Evolutionary conservation across 768 basidiomycete species (phyloP).

Genomic region (Postia placenta): DNA sequence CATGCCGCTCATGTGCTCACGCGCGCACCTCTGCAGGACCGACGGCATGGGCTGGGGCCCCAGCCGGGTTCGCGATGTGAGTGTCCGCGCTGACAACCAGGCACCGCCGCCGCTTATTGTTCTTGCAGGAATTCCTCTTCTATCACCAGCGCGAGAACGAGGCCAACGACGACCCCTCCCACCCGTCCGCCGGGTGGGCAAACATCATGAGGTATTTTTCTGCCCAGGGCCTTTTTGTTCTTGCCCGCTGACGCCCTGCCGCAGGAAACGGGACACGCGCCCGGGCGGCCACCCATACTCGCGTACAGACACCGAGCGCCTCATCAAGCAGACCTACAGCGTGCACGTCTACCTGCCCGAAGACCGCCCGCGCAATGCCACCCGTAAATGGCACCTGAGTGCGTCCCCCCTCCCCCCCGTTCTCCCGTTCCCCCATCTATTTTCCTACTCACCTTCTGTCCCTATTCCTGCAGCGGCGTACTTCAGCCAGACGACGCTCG

Average conservation of each 20-base stretch:
- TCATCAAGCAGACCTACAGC: slow-evolving; percentile 52
- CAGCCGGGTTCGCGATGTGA: slow-evolving; percentile 55
- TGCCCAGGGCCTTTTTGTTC: too few relatives aligned
- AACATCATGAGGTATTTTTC: slow-evolving; percentile 23
- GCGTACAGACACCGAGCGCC: slow-evolving; percentile 28
- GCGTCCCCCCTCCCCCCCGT: slow-evolving; percentile 18
- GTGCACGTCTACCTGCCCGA: slow-evolving; percentile 42
- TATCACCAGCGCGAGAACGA: slow-evolving; percentile 46
- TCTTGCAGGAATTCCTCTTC: slow-evolving; percentile 44
- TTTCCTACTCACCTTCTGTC: slow-evolving; percentile 7
- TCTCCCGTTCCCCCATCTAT: neutral
- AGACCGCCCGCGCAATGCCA: slow-evolving; percentile 35
- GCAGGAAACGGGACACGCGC: slow-evolving; percentile 36
- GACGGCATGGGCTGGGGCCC: slow-evolving; percentile 83
- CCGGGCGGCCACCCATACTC: slow-evolving; percentile 28
- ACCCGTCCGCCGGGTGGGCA: slow-evolving; percentile 65
- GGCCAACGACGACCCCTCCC: slow-evolving; percentile 31
- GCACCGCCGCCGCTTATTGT: slow-evolving; percentile 6
- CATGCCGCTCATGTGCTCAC: neutral
- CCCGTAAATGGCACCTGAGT: slow-evolving; percentile 51
- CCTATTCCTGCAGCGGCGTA: slow-evolving; percentile 71
- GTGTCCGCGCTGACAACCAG: neutral
- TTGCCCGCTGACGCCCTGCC: too few relatives aligned
- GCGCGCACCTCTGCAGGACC: slow-evolving; percentile 33
- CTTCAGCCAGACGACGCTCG: slow-evolving; percentile 73